Evolutionary conservation across 768 basidiomycete species (phyloP).

Genomic region (Trametes villosa): DNA sequence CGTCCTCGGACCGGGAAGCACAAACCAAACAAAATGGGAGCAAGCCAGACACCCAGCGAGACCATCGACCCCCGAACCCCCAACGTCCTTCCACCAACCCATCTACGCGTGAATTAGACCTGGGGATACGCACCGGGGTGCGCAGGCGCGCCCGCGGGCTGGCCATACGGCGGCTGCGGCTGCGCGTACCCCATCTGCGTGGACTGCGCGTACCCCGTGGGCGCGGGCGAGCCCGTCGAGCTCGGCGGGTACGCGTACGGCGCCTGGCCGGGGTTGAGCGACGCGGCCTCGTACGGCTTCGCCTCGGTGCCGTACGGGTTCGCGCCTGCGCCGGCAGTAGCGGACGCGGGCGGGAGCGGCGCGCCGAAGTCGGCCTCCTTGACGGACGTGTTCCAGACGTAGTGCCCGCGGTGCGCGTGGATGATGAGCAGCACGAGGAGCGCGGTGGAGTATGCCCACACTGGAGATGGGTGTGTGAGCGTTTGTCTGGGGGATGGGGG

Average conservation of each 20-base stretch:
- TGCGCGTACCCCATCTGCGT: constrained; percentile 2
- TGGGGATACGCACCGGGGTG: not conserved
- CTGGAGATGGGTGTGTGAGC: constrained; percentile 6
- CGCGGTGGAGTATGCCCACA: constrained; percentile 20
- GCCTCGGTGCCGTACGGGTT: constrained; percentile 3
- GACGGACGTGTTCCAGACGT: constrained; percentile 22
- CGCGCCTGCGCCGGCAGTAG: not conserved
- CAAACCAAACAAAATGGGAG: not conserved
- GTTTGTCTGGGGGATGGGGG: not conserved
- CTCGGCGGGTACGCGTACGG: constrained; percentile 19
- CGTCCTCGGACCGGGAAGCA: not conserved
- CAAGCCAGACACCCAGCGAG: not conserved
- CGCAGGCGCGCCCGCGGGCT: not conserved
- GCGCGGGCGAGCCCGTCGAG: not conserved
- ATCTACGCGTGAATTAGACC: not conserved
- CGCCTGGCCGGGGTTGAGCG: constrained; percentile 13
- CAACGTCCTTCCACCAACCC: not conserved
- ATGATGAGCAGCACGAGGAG: constrained; percentile 25
- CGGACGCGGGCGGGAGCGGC: not conserved
- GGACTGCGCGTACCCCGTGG: constrained; percentile 3
- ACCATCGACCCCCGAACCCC: not conserved
- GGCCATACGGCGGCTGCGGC: not conserved
- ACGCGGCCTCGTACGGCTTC: constrained; percentile 14
- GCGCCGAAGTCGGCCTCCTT: constrained; percentile 16
- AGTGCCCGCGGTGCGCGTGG: constrained; percentile 13